phyloP scores from a whole-genome alignment of 1,284 basidiomycete species.

The Moesziomyces antarcticus region DNA sequence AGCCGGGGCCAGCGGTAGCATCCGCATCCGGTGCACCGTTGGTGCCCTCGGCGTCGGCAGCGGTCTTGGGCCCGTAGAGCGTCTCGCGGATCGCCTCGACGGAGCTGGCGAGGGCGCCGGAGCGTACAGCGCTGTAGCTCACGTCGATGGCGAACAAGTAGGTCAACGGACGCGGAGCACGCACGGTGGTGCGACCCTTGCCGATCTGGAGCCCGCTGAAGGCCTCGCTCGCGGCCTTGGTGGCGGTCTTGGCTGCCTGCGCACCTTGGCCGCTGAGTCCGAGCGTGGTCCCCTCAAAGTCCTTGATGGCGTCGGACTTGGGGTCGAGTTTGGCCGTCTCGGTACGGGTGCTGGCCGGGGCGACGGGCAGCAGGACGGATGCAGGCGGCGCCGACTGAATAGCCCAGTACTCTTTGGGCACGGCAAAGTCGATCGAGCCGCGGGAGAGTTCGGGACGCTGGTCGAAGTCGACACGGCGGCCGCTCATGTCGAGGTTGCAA shows the following conservation, averaged over 20 bases:
- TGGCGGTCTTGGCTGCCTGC: constrained; percentile 61
- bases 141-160: constrained; percentile 92
- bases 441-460: constrained; percentile 87
- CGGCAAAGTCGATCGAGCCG: constrained; percentile 91
- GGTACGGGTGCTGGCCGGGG: constrained; percentile 54
- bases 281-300: constrained; percentile 61
- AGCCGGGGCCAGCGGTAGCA: constrained; percentile 48
- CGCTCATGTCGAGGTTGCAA: constrained; percentile 82
- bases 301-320: constrained; percentile 37
- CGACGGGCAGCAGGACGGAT: constrained; percentile 54
- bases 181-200: constrained; percentile 63
- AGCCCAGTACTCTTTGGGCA: constrained; percentile 88
- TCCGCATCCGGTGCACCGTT: constrained; percentile 42
- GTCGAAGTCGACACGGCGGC: constrained; percentile 83
- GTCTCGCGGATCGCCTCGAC: constrained; percentile 77
- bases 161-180: constrained; percentile 73
- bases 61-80: constrained; percentile 72
- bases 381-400: constrained; percentile 69
- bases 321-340: constrained; percentile 58
- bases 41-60: constrained; percentile 24
- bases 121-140: constrained; percentile 77
- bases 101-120: constrained; percentile 79
- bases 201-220: constrained; percentile 57
- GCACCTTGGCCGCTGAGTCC: constrained; percentile 58
- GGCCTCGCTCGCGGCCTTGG: constrained; percentile 63